Conservation (phyloP, 345 rosid species). For the Microthlaspi erraticum region DNA sequence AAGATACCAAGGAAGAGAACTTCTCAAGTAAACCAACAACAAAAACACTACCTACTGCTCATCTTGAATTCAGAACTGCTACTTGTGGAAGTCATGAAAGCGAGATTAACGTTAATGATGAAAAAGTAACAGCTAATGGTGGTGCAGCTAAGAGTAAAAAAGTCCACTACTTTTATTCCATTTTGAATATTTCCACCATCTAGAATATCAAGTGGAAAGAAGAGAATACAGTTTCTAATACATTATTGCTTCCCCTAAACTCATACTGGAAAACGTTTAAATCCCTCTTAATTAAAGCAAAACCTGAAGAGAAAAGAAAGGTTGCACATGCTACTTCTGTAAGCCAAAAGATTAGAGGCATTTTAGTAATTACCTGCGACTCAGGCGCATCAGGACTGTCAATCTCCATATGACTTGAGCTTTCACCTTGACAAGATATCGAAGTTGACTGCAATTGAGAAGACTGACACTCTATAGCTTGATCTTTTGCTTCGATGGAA, state of each 20-base stretch:
- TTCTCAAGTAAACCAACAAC: slow-evolving; percentile 29
- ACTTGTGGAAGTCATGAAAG: not conserved
- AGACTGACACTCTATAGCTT: slow-evolving; percentile 48
- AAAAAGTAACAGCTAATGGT: slow-evolving; percentile 5
- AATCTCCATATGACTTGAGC: slow-evolving; percentile 53
- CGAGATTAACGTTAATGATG: not conserved
- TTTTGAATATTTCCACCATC: slow-evolving; percentile 9
- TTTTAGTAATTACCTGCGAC: slow-evolving; percentile 55
- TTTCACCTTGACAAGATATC: slow-evolving; percentile 56
- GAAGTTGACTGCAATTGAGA: slow-evolving; percentile 52
- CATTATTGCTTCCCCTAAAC: slow-evolving; percentile 45
- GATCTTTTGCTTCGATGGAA: slow-evolving; percentile 44
- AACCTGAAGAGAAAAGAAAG: slow-evolving; percentile 4
- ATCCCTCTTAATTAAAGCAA: slow-evolving; percentile 45
- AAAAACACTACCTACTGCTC: slow-evolving; percentile 18
- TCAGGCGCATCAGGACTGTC: slow-evolving; percentile 52
- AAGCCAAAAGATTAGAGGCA: slow-evolving; percentile 14
- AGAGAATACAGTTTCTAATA: slow-evolving; percentile 22
- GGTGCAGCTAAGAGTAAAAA: slow-evolving; percentile 3
- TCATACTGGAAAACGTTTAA: slow-evolving; percentile 41
- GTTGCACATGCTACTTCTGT: slow-evolving; percentile 28
- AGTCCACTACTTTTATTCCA: not conserved
- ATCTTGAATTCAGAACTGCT: slow-evolving; percentile 19
- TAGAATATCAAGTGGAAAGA: slow-evolving; percentile 22
- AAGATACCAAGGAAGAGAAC: slow-evolving; percentile 13